Percentiles rank a stretch among this genome's conserved stretches.
Conservation (phyloP, 2,329 filamentous ascomycete genomes). For the Sporothrix luriei region DNA sequence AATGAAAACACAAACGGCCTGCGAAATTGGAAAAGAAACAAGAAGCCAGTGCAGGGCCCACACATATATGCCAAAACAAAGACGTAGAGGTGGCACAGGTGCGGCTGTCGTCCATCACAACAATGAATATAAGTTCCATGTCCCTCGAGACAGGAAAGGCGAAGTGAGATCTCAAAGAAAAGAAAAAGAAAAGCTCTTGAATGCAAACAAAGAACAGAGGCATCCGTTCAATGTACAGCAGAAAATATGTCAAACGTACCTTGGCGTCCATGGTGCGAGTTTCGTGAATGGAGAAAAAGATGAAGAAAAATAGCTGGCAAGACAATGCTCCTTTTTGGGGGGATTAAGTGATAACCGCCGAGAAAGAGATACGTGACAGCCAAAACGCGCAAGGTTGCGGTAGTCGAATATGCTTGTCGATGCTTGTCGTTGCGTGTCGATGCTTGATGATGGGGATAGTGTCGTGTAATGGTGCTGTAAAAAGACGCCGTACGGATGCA, state of each 20-base stretch:
- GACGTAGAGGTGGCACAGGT: not conserved
- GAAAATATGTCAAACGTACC: not conserved
- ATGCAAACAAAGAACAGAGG: not conserved
- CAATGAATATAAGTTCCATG: not conserved
- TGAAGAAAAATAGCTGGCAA: slow-evolving; percentile 23
- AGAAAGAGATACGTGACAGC: slow-evolving; percentile 12
- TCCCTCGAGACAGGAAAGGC: not conserved
- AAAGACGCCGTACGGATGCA: slow-evolving; percentile 1
- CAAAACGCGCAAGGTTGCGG: not conserved
- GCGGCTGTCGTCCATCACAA: not conserved
- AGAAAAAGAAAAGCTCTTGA: no score
- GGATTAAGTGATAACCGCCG: not conserved
- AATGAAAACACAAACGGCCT: not conserved
- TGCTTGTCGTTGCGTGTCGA: slow-evolving; percentile 23
- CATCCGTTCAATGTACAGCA: no score
- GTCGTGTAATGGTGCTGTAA: not conserved
- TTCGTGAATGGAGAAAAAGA: slow-evolving; percentile 12
- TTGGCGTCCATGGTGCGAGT: slow-evolving; percentile 28
- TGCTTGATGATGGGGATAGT: slow-evolving; percentile 3
- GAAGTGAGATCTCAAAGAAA: not conserved
- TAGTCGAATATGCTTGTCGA: slow-evolving; percentile 8
- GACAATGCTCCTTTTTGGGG: slow-evolving; percentile 8
- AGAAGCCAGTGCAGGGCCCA: not conserved
- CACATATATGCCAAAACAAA: not conserved
- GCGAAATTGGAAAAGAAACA: not conserved